Evolutionary conservation across 2,329 filamentous ascomycete genomes (phyloP).

Genomic region (Pyrenochaeta sp.): DNA sequence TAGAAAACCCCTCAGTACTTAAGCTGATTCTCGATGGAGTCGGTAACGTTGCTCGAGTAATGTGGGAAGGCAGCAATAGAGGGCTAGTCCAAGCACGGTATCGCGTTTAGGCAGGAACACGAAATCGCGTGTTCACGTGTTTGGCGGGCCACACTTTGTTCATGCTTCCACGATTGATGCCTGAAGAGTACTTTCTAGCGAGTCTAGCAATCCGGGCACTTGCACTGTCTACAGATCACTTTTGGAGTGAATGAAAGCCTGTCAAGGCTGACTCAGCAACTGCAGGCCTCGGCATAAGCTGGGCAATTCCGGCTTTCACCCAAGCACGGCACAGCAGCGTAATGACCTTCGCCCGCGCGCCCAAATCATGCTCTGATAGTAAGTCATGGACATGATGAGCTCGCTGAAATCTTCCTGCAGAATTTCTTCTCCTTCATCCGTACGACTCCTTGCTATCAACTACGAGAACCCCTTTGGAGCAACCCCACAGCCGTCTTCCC

Average conservation of each 20-base stretch:
- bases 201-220: not conserved
- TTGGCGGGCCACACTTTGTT: not conserved
- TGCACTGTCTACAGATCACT: too few species aligned
- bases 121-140: slow-evolving; percentile 4
- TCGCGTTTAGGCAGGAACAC: slow-evolving; percentile 8
- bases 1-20: too few species aligned
- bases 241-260: not conserved
- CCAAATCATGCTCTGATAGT: not conserved
- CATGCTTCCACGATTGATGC: not conserved
- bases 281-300: not conserved
- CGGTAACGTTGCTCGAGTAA: not conserved
- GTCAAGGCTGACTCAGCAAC: slow-evolving; percentile 11
- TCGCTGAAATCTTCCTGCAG: not conserved
- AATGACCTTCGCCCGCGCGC: not conserved
- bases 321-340: not conserved
- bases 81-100: not conserved
- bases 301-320: not conserved
- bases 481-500: not conserved
- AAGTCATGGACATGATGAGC: not conserved
- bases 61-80: not conserved
- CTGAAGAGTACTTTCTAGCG: not conserved
- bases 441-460: not conserved
- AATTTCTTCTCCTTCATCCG: not conserved
- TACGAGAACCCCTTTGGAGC: too few species aligned
- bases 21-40: not conserved